These are phyloP conservation scores for Colletotrichum tanaceti DNA, from an alignment of 2,329 filamentous ascomycete species.

Conservation along the genomic window DNA sequence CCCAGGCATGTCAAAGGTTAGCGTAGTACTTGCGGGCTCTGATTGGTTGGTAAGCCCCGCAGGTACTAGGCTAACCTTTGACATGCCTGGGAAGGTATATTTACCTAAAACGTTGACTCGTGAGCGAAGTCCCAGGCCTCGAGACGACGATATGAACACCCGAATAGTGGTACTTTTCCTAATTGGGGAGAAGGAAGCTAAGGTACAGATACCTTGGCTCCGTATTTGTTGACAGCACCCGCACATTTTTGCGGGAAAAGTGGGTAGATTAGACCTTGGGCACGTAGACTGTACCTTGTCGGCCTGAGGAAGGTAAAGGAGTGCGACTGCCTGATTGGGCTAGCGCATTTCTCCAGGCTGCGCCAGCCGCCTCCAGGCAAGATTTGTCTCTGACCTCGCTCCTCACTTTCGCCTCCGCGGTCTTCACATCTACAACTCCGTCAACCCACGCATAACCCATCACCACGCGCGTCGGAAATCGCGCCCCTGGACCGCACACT, in stretches of 20 bases:
- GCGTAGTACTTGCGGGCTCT: no score
- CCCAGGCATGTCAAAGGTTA: no score
- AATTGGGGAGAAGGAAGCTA: neutral
- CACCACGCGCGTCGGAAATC: conserved; percentile 66
- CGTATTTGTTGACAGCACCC: neutral
- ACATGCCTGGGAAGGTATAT: no score
- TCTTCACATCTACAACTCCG: conserved; percentile 47
- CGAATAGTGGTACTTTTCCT: neutral
- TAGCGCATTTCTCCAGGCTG: conserved; percentile 48
- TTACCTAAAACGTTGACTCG: no score
- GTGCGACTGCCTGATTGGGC: conserved; percentile 43
- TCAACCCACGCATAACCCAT: conserved; percentile 52
- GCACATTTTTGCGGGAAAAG: conserved; percentile 19
- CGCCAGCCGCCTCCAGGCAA: conserved; percentile 56
- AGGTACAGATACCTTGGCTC: conserved; percentile 12
- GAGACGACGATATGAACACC: no score
- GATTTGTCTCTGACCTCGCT: conserved; percentile 58
- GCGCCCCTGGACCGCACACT: conserved; percentile 51
- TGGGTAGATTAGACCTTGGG: conserved; percentile 29
- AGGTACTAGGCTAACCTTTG: no score
- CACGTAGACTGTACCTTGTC: neutral
- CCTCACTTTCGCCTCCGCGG: conserved; percentile 54
- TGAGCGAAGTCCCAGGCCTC: no score
- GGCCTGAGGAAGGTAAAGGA: conserved; percentile 44
- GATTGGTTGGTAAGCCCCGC: no score